phyloP scores from a whole-genome alignment of 2,329 filamentous ascomycete genomes.

The Xylariaceae sp. region DNA sequence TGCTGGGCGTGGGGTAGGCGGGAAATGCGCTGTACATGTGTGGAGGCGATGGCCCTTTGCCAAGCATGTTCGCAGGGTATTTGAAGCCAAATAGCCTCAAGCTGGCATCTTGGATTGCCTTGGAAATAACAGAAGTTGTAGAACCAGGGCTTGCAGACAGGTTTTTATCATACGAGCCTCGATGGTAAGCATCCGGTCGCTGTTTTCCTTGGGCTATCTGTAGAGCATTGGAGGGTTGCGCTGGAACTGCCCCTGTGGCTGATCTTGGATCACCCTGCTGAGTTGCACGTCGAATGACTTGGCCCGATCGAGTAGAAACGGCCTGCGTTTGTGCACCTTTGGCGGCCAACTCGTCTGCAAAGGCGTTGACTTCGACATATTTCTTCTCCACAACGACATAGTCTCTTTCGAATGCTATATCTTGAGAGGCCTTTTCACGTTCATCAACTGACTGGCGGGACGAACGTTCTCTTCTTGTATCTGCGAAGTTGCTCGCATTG shows the following conservation, averaged over 20 bases:
- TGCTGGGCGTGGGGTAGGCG: constrained; percentile 70
- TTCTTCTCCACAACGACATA: constrained; percentile 96
- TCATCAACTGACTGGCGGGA: constrained; percentile 44
- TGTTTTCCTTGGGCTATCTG: constrained; percentile 68
- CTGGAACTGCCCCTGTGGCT: constrained; percentile 65
- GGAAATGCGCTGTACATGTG: constrained; percentile 79
- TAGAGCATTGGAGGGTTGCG: constrained; percentile 67
- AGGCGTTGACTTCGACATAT: constrained; percentile 92
- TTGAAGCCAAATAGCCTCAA: constrained; percentile 69
- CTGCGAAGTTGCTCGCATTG: constrained; percentile 35
- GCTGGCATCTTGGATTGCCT: constrained; percentile 92
- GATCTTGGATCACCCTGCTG: constrained; percentile 71
- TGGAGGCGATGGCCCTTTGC: constrained; percentile 69
- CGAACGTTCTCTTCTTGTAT: constrained; percentile 29
- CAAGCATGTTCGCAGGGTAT: constrained; percentile 59
- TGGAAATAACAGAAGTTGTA: constrained; percentile 87
- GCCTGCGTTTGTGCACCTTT: constrained; percentile 55
- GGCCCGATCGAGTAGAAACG: constrained; percentile 54
- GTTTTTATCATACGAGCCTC: constrained; percentile 73
- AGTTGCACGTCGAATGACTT: constrained; percentile 72
- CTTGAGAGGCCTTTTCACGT: constrained; percentile 73
- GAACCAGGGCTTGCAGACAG: constrained; percentile 69
- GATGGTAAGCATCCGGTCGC: constrained; percentile 67
- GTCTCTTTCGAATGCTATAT: constrained; percentile 86
- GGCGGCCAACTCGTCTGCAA: constrained; percentile 90